Base-by-base conservation (phyloP, 2,329 filamentous ascomycete species). In the Bipolaris gigantea region DNA sequence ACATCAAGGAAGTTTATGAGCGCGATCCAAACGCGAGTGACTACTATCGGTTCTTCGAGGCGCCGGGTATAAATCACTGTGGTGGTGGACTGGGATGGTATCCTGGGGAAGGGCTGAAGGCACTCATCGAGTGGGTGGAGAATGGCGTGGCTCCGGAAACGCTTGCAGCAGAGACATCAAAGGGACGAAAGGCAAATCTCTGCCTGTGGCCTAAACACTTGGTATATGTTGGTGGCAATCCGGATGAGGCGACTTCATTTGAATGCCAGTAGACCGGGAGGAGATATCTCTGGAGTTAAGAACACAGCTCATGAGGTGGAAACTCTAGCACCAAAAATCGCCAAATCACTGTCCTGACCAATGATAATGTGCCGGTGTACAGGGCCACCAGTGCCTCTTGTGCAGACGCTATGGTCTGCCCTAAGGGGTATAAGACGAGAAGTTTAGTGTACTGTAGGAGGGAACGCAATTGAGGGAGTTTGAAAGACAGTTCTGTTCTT, bases 41-140 rank as follows among this genome's bases (percentile, higher is more conserved):
- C 5, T 71, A 60, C 45, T 68, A 62, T 46, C 63, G 68, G 1
- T 50, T 70, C n/a, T 73, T 73, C 34, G 56, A 69, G 15, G 71
- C 69, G 11, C 71, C 69, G 11, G 69, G 68, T 1, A 62, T 71
- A 1, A 57, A 54, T 21, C 70, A 72, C 47, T 71, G 68, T 48
- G 57, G 49, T 1, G 49, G 59, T 16, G 67, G 67, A 2, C 13
- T 38, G 1, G 68, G 70, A 1, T 56, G 60, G 48, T 50, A 59
- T 34, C 69, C 68, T 10, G 56, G 45, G 4, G 50, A 64, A 53
- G 50, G 62, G 8, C 43, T 73, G 2, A 55, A 62, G 6, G 43
- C 21, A 9, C 52, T 72, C 27, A 59, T 64, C 8, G 60, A 64
- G 3, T 72, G 69, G 71, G 69, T 73, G 5, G 70, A 73, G 51